phyloP scores from a whole-genome alignment of 2,329 filamentous ascomycete species.

The Epichloe hybrida region DNA sequence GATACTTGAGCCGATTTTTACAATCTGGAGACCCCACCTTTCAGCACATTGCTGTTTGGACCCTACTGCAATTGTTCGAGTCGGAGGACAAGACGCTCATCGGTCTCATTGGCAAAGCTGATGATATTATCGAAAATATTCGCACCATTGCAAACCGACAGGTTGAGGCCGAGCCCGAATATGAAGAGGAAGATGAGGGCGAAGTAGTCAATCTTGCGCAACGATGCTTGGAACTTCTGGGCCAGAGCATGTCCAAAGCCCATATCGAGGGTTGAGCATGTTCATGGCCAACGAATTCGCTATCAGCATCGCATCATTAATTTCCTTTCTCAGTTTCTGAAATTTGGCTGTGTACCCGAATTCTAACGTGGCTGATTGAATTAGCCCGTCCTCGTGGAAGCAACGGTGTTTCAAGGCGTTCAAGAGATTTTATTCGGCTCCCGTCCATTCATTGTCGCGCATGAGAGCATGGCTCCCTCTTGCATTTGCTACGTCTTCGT shows the following conservation, averaged over 20 bases:
- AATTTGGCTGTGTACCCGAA: not conserved
- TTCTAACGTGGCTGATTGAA: not conserved
- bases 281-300: not conserved
- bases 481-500: not conserved
- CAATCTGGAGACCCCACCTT: conserved; percentile 92
- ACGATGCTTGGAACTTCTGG: conserved; percentile 75
- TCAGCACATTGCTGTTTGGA: conserved; percentile 99
- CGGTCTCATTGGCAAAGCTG: conserved; percentile 73
- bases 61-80: conserved; percentile 84
- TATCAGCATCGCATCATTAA: not conserved
- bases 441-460: not conserved
- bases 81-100: conserved; percentile 88
- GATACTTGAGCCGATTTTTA: conserved; percentile 85
- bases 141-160: conserved; percentile 81
- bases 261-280: conserved; percentile 60
- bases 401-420: conserved; percentile 4
- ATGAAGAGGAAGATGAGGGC: conserved; percentile 78
- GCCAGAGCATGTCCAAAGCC: conserved; percentile 60
- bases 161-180: conserved; percentile 75
- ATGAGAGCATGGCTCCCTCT: not conserved
- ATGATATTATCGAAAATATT: conserved; percentile 86
- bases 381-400: not conserved
- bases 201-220: conserved; percentile 88
- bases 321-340: not conserved
- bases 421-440: not conserved